Base-by-base conservation (phyloP, 2,329 filamentous ascomycete species). In the Didymella exigua region DNA sequence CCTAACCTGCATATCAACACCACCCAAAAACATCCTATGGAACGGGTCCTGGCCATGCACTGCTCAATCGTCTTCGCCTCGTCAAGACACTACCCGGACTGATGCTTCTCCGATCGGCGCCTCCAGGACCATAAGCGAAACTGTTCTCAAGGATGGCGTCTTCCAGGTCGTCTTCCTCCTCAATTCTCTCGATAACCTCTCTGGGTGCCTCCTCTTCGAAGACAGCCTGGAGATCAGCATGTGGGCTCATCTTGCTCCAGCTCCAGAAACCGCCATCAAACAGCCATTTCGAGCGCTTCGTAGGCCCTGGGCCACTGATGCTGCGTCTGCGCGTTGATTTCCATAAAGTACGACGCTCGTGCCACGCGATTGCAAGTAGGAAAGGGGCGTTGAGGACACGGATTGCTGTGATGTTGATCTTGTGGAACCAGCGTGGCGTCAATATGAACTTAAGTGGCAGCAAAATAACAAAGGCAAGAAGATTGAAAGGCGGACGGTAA, bases 391-490 rank as follows among this genome's bases (percentile, higher is more conserved):
- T 95, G 66, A 93, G 82, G 8, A 86, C 77, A 31, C 90, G 86
- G 19, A 95, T 88, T 9, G 85, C 84, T 54, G 86, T 85, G 53
- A 96, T 90, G 70, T 96, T 92, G 67, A 93, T 89, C 76, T 93
- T 95, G 79, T 96, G 91, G 70, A 95, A 95, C 90, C 90, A 93
- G 38, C 91, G 86, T 0, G 89, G 86, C n/a, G 86, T 86, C 30
- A 91, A 80, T n/a, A 90, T 65, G 65, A 90, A 90, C 65, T 91
- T 92, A 57, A 95, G 81, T 0, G 91, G 91, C 2, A 93, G 80
- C 14, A 95, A 81, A 24, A 92, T 71, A 55, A 90, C 77, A 24
- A 95, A 80, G 19, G 91, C 91, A 18, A 93, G 75, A 56, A 96
- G 85, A 68, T 96, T 96, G 76, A 95, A 91, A 0, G 91, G 91